phyloP scores from a whole-genome alignment of 306 rosid species.

The Cicer cuneatum region DNA sequence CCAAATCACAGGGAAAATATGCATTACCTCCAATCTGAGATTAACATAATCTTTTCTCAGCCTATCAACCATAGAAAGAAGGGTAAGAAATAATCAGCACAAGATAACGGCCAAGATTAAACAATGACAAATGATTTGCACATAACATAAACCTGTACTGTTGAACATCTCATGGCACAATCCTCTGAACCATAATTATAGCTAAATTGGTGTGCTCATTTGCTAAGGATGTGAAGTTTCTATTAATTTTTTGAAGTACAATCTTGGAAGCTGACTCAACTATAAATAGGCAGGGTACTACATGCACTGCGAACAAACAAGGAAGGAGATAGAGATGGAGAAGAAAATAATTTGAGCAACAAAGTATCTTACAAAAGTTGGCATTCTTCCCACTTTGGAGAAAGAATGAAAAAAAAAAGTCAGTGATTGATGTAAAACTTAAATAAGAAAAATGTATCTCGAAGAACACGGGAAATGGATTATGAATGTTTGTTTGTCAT shows the following conservation, averaged over 20 bases:
- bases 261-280: conserved; percentile 26
- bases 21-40: conserved; percentile 40
- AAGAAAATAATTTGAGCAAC: conserved; percentile 18
- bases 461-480: conserved; percentile 53
- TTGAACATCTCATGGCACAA: conserved; percentile 40
- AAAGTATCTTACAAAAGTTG: conserved; percentile 39
- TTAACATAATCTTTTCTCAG: conserved; percentile 46
- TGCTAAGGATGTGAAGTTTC: conserved; percentile 29
- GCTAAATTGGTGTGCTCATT: conserved; percentile 26
- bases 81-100: conserved; percentile 47
- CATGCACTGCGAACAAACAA: conserved; percentile 19
- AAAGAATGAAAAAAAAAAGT: conserved; percentile 48
- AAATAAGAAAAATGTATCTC: conserved; percentile 47
- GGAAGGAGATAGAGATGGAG: conserved; percentile 1
- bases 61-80: conserved; percentile 58
- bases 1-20: conserved; percentile 36
- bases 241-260: not conserved
- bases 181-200: conserved; percentile 19
- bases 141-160: conserved; percentile 24
- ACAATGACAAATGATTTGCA: conserved; percentile 20
- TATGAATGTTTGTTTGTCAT: conserved; percentile 59
- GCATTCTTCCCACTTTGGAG: conserved; percentile 46
- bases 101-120: conserved; percentile 31
- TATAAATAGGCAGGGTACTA: conserved; percentile 12
- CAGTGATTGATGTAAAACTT: conserved; percentile 50